Evolutionary conservation across 2,329 filamentous ascomycete genomes (phyloP), one percentile per base, ranked within the genome.

Genomic region (Pseudocercospora eumusae): DNA sequence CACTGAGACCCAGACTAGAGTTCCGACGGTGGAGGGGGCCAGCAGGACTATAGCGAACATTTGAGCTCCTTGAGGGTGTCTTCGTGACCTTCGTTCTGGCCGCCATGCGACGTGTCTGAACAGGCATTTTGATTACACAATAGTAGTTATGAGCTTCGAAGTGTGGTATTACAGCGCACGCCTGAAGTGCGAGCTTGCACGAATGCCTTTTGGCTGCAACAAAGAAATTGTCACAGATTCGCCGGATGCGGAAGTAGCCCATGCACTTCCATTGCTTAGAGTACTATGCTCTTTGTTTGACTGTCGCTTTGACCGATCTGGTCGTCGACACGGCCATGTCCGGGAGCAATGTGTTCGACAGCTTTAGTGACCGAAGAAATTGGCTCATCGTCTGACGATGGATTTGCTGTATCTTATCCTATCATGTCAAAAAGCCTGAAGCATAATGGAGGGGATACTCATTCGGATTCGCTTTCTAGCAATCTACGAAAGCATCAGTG

Each of bases 401-500:
- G 6, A 13, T n/a, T 36, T 36, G 33, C 33, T 2, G 33, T 3
- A 36, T 36, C 33, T 47, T 23, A 20, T 47, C 2, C 44, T 20
- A 20, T 47, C 44, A 2, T 47, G 4, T 5, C 44, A 47, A 23
- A 45, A 47, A 27, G 47, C 23, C 23, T 28, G 20, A 23, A 11
- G 23, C 33, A 36, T 5, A 36, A 2, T 36, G 6, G 23, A 50
- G 28, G 10, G 2, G 27, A 27, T 36, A 54, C 33, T 54, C 27
- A 54, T 54, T 28, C 15, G 45, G 23, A 40, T 45, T 54, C 33
- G 44, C 44, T 28, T 40, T 53, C 45, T 44, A 53, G 42, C 44
- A 59, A 13, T 40, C 49, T 36, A 42, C 45, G 44, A 49, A 36
- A 31, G 23, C 9, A 58, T 58, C 44, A 49, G 45, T 28, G 45